These are phyloP conservation scores for Nephelium lappaceum DNA, from an alignment of 345 rosid species.

Conservation along the genomic window DNA sequence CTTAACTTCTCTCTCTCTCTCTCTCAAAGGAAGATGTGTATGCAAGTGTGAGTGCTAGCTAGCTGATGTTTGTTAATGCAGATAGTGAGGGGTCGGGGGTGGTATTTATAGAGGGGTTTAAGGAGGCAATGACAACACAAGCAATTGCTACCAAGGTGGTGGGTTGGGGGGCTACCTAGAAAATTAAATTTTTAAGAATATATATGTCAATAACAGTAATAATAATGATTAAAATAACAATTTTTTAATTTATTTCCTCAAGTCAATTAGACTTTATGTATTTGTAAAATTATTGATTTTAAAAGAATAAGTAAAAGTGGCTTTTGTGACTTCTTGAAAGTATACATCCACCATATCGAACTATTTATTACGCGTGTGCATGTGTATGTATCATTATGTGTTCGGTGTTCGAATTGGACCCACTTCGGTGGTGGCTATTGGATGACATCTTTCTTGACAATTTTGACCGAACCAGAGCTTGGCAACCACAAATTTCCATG, in stretches of 20 bases:
- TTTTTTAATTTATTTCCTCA: no score
- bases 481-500: not conserved
- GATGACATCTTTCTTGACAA: not conserved
- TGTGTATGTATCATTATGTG: no score
- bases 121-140: not conserved
- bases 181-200: not conserved
- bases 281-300: not conserved
- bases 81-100: not conserved
- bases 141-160: not conserved
- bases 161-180: conserved; percentile 7
- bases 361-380: no score
- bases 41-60: not conserved
- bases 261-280: not conserved
- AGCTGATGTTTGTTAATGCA: conserved; percentile 5
- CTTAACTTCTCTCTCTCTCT: conserved; percentile 8
- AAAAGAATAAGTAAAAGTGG: no score
- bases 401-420: conserved; percentile 2
- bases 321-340: no score
- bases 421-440: not conserved
- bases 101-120: conserved; percentile 38
- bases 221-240: not conserved
- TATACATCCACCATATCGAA: no score
- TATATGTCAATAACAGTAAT: not conserved
- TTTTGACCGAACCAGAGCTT: not conserved
- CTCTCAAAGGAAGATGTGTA: not conserved